Conservation (phyloP, 1,139 yeast genomes). For the Hemisphaericaspora xylofermentans region DNA sequence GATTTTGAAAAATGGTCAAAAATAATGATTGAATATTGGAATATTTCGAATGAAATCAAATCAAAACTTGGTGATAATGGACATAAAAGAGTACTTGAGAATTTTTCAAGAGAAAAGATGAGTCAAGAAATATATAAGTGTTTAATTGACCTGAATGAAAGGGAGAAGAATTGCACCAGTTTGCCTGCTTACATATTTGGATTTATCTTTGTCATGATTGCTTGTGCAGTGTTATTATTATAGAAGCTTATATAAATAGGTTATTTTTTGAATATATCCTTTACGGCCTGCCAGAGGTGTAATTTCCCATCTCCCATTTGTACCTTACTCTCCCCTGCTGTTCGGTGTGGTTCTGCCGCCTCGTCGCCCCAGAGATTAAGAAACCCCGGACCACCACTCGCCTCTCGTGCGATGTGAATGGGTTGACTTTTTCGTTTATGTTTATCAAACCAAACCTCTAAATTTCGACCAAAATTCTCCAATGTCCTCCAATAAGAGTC, state of each 20-base stretch:
- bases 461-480: constrained; percentile 13
- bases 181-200: neutral
- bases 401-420: neutral
- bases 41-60: constrained; percentile 28
- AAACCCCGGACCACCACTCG: constrained; percentile 6
- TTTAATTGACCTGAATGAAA: constrained; percentile 9
- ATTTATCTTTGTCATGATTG: constrained; percentile 8
- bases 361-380: constrained; percentile 12
- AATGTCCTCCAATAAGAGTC: constrained; percentile 17
- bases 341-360: neutral
- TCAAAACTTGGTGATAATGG: constrained; percentile 50
- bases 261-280: constrained; percentile 26
- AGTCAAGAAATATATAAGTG: constrained; percentile 46
- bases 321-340: neutral
- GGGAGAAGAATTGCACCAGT: neutral
- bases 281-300: constrained; percentile 35
- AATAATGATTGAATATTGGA: constrained; percentile 47
- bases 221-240: constrained; percentile 9
- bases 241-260: constrained; percentile 4
- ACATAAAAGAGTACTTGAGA: constrained; percentile 43
- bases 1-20: constrained; percentile 62
- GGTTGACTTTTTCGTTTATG: constrained; percentile 12
- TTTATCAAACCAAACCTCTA: constrained; percentile 22
- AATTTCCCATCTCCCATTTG: constrained; percentile 23
- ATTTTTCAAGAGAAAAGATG: constrained; percentile 65